Conservation (phyloP, 306 rosid species). For the Macrotyloma uniflorum region DNA sequence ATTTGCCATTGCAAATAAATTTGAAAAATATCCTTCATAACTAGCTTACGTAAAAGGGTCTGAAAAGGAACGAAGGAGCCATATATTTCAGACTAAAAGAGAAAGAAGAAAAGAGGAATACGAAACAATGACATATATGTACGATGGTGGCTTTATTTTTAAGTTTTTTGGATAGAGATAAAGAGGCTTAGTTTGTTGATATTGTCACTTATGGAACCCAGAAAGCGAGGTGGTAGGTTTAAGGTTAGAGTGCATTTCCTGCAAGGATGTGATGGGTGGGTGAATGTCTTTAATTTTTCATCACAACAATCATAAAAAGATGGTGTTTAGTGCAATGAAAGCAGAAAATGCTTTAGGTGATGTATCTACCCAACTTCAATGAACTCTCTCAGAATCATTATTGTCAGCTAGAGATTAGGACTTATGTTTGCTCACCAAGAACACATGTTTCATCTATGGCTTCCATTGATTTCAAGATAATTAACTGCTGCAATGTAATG, state of each 20-base stretch:
- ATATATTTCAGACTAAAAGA: neutral
- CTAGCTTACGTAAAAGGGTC: neutral
- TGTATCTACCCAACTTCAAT: conserved; percentile 31
- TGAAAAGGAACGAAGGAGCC: neutral
- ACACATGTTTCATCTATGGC: neutral
- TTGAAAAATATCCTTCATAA: neutral
- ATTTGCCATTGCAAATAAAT: neutral
- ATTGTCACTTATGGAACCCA: neutral
- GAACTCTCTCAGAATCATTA: conserved; percentile 30
- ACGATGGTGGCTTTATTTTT: conserved; percentile 8
- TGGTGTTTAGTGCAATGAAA: conserved; percentile 6
- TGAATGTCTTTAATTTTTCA: conserved; percentile 36
- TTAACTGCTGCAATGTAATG: too few species aligned
- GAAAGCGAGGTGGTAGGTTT: conserved; percentile 17
- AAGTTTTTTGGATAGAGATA: neutral
- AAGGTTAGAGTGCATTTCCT: conserved; percentile 42
- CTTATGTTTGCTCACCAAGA: neutral
- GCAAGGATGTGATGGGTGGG: conserved; percentile 45
- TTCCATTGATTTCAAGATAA: neutral
- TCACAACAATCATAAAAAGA: conserved; percentile 31
- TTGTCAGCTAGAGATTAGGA: neutral
- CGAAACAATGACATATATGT: neutral
- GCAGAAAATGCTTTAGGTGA: conserved; percentile 35
- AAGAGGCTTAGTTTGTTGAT: neutral
- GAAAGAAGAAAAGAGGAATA: neutral